Base-by-base conservation (phyloP, 176 grass and related monocot genomes). In the sorghum (Sorghum bicolor) region DNA sequence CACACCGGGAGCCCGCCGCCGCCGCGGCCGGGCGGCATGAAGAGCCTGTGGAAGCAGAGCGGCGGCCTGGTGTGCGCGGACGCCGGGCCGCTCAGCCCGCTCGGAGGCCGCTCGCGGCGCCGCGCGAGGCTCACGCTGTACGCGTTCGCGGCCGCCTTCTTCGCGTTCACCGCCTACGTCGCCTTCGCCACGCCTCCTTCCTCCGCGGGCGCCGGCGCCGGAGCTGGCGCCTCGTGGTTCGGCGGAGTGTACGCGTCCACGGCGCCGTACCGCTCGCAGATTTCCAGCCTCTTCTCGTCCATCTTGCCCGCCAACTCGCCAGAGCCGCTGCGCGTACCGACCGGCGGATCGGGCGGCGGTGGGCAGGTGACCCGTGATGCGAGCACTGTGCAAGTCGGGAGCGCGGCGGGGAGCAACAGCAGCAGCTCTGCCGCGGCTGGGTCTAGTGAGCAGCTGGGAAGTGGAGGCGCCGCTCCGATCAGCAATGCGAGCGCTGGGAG, bases 201-300 rank as follows among this genome's bases (percentile, higher is more conserved):
- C 52, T 60, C 89, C 40, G 57, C 86, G 33, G 34, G 16, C 33
- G 31, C 31, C 29, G 48, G 40, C 82, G 10, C 3, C 20, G 80
- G n/a, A n/a, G n/a, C n/a, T n/a, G n/a, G 33, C 17, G 38, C 88
- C 10, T 87, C 89, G 44, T 90, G 89, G 96, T 93, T 92, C 85
- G 85, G 84, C 88, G 87, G 90, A 44, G 75, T 90, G 67, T 90
- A 92, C 72, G 48, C 78, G 1, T 94, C 96, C 75, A 94, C 96
- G 29, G 83, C 87, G 78, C 80, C 91, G 5, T 96, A 94, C 69
- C 87, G 86, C 70, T 94, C 91, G n/a, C 91, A 94, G 83, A 78
- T 99, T 16, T 96, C 96, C 1, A 75, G 40, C 12, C 57, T 96
- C 60, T 90, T 99, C 84, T 94, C 84, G 2, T 85, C 85, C 83